Percentiles rank a stretch among this genome's conserved stretches.
These are phyloP conservation scores for Claviceps pazoutovae DNA, from an alignment of 2,329 filamentous ascomycete species.

Conservation along the genomic window DNA sequence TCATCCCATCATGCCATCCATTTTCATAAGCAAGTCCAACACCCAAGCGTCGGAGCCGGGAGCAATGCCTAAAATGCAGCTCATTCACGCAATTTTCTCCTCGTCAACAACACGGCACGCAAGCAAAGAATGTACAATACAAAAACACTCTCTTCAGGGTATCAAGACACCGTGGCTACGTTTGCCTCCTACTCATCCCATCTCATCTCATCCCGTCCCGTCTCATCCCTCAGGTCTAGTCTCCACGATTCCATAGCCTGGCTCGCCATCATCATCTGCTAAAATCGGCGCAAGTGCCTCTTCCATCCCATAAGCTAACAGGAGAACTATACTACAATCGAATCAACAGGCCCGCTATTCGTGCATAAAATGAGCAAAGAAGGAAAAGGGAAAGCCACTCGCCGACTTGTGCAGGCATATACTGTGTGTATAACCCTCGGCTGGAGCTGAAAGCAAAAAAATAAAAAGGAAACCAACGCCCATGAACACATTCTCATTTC, in stretches of 20 bases:
- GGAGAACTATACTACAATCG: background rate
- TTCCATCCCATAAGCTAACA: background rate
- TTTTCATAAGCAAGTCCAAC: too few relatives aligned
- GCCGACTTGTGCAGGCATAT: background rate
- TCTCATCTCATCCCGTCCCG: background rate
- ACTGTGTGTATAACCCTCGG: background rate
- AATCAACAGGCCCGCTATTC: background rate
- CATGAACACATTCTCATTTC: background rate
- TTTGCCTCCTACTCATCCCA: background rate
- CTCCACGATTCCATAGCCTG: background rate
- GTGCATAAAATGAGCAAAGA: background rate
- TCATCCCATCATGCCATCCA: too few relatives aligned
- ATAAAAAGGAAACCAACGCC: background rate
- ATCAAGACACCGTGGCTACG: conserved; percentile 3
- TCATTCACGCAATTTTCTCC: too few relatives aligned
- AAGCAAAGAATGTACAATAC: background rate
- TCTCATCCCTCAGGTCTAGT: too few relatives aligned
- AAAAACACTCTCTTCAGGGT: conserved; percentile 2
- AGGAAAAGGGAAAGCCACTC: background rate
- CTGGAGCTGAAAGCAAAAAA: background rate
- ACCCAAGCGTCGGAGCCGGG: too few relatives aligned
- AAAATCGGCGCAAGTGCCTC: background rate
- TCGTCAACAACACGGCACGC: background rate
- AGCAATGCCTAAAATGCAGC: too few relatives aligned
- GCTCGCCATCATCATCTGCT: background rate